phyloP scores from a whole-genome alignment of 192 early-diverging fungal genomes.

The Coemansia sp. region DNA sequence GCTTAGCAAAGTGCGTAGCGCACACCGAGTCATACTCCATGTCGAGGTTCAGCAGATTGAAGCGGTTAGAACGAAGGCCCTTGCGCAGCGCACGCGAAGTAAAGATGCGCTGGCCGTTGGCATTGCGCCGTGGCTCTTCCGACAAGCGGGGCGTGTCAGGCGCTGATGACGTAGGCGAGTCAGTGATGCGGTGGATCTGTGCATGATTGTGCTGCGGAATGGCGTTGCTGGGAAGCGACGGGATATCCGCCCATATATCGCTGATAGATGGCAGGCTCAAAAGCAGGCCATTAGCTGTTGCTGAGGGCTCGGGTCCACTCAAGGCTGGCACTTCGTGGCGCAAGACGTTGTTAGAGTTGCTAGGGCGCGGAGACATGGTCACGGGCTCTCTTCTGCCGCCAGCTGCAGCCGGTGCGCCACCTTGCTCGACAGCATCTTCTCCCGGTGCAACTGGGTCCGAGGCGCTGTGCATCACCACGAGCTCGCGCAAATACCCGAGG shows the following conservation, averaged over 20 bases:
- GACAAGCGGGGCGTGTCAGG: constrained; percentile 34
- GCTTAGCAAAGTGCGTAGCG: constrained; percentile 43
- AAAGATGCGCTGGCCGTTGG: constrained; percentile 29
- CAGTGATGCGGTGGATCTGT: constrained; percentile 1
- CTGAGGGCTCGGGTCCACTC: neutral
- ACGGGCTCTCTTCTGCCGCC: neutral
- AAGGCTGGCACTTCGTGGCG: neutral
- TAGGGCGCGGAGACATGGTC: constrained; percentile 1
- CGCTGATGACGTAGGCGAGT: constrained; percentile 27
- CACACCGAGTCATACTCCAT: constrained; percentile 54
- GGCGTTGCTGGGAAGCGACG: constrained; percentile 39
- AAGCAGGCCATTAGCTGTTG: constrained; percentile 10
- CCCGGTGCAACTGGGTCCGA: constrained; percentile 14
- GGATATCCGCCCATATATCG: constrained; percentile 46
- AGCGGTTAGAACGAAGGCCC: constrained; percentile 44
- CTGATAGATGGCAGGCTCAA: constrained; percentile 21
- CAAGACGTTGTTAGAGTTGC: neutral
- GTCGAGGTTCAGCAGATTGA: constrained; percentile 52
- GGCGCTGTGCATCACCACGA: constrained; percentile 52
- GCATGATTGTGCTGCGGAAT: constrained; percentile 3
- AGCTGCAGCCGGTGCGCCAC: neutral
- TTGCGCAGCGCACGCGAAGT: constrained; percentile 43
- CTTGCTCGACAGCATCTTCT: constrained; percentile 2
- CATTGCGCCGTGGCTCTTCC: constrained; percentile 6
- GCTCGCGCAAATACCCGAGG: constrained; percentile 47